phyloP scores from a whole-genome alignment of 2,329 filamentous ascomycete species.

The Grosmannia huntii region DNA sequence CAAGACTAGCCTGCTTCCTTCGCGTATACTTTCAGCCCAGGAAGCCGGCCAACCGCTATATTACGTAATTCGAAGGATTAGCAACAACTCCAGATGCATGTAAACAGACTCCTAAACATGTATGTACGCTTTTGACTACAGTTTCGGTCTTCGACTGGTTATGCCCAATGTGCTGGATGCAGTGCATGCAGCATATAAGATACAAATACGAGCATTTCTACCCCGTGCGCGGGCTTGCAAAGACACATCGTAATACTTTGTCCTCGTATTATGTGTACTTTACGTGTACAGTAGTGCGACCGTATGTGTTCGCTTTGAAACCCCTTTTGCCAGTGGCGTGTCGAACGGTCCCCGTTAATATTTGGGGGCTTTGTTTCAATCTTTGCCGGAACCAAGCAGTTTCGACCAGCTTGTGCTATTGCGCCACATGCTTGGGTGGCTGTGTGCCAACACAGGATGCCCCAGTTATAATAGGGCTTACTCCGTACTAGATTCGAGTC shows the following conservation, averaged over 20 bases:
- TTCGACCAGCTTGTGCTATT: neutral
- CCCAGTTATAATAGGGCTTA: neutral
- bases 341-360: neutral
- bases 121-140: too few relatives aligned
- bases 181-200: too few relatives aligned
- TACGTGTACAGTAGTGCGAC: too few relatives aligned
- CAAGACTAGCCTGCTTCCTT: neutral
- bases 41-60: neutral
- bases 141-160: too few relatives aligned
- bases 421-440: neutral
- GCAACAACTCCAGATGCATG: neutral
- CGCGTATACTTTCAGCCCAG: neutral
- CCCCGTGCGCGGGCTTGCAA: too few relatives aligned
- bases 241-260: too few relatives aligned
- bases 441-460: neutral
- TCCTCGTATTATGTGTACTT: too few relatives aligned
- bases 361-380: neutral
- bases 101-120: too few relatives aligned
- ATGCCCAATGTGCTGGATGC: too few relatives aligned
- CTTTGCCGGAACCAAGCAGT: neutral
- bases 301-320: neutral
- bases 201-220: too few relatives aligned
- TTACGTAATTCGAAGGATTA: neutral
- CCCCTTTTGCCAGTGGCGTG: neutral
- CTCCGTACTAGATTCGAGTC: too few relatives aligned